Base-by-base conservation (phyloP, 176 grass and related monocot species). In the Typha latifolia region DNA sequence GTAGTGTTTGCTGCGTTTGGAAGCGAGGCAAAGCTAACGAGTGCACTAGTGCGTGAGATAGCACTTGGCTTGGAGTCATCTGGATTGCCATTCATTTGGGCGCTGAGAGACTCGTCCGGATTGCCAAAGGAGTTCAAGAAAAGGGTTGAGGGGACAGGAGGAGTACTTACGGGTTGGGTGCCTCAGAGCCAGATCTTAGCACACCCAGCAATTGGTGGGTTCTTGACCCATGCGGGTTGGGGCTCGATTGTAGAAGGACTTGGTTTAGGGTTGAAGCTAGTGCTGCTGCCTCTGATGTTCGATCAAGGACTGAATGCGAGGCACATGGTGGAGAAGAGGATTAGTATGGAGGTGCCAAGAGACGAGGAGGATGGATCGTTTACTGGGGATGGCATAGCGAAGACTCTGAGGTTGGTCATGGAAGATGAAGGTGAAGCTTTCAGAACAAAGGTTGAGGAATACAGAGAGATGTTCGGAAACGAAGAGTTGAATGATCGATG, bases 1-100 rank as follows among this genome's bases (percentile, higher is more conserved):
- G 90, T 88, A 19, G 73, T 88, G 49, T 93, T 85, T 73, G 73
- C 63, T n/a, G 85, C 90, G 13, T 85, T 93, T 62, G 85, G 90
- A 29, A 93, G 85, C 48, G 90, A 88, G 67, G 90, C 27, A 9
- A 88, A 78, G 76, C 82, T 85, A 68, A 78, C 2, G 14, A 49
- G 57, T 32, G 26, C 62, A 15, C 84, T 84, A 49, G 61, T 80
- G 67, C 68, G 47, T 3, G 68, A 79, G 19, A 72, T 93, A 10
- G 85, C 85, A 1, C 69, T 82, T 56, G 85, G 90, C 21, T 62
- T 88, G 56, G 72, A 94, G 76, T 24, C 62, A 15, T 89, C 79
- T 18, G 8, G 50, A 52, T 21, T 89, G 63, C 85, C 82, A 4
- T 85, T 94, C 79, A 63, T 94, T 66, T 94, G 82, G 82, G 90